phyloP scores from a whole-genome alignment of 2,329 filamentous ascomycete genomes.

The Neoarthrinium moseri region DNA sequence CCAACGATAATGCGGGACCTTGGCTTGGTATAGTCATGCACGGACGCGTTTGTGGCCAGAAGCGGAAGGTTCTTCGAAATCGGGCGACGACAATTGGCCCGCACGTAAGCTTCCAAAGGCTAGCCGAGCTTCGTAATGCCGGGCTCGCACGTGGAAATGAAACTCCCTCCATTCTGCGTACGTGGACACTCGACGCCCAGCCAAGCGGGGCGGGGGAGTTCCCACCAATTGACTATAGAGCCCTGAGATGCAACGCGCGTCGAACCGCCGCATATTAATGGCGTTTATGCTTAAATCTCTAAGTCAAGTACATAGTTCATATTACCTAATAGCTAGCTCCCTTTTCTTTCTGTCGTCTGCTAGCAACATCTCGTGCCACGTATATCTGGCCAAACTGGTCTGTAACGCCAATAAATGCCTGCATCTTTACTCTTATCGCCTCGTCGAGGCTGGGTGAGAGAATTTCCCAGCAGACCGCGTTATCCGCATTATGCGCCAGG shows the following conservation, averaged over 20 bases:
- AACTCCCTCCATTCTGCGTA: no score
- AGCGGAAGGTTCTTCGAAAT: constrained; percentile 5
- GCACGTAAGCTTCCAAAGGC: no score
- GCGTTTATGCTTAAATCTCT: no score
- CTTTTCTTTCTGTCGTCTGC: not conserved
- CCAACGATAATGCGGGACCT: not conserved
- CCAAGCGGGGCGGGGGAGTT: not conserved
- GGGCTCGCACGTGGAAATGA: no score
- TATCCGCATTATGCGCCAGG: not conserved
- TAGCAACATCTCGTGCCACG: not conserved
- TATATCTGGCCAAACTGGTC: not conserved
- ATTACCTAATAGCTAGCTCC: no score
- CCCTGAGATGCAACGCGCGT: no score
- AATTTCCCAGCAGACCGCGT: not conserved
- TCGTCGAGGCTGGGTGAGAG: not conserved
- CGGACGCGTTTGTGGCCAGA: not conserved
- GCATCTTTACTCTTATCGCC: not conserved
- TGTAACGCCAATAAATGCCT: not conserved
- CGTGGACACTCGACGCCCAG: not conserved
- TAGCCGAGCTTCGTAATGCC: no score
- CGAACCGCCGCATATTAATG: no score
- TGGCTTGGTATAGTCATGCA: not conserved
- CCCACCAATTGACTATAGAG: constrained; percentile 6
- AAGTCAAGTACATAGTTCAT: no score
- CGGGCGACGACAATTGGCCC: not conserved